Evolutionary conservation across 306 rosid species (phyloP).

Genomic region (Rosa rugosa): DNA sequence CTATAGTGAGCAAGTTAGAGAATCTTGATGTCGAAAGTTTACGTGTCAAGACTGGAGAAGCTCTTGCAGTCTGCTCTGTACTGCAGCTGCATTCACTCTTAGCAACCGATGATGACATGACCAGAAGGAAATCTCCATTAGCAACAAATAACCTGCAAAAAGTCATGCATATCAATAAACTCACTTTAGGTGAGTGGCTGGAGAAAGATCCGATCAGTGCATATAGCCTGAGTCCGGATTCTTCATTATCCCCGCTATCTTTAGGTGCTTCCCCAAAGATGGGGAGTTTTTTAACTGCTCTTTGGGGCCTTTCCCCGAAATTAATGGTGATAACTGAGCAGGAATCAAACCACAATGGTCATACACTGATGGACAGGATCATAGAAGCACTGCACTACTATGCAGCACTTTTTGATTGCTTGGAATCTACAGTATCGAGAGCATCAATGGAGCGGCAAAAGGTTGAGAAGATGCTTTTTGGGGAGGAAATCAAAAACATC

Average conservation of each 20-base stretch:
- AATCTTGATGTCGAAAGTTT: conserved; percentile 66
- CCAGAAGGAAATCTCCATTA: conserved; percentile 48
- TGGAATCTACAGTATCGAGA: conserved; percentile 65
- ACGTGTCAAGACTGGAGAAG: conserved; percentile 81
- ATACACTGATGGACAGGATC: conserved; percentile 63
- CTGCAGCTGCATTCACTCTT: conserved; percentile 79
- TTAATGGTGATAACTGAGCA: conserved; percentile 78
- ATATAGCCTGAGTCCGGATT: conserved; percentile 54
- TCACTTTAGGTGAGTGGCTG: conserved; percentile 67
- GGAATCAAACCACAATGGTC: conserved; percentile 78
- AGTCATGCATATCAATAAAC: conserved; percentile 45
- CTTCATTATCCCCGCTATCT: conserved; percentile 58
- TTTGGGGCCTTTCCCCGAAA: conserved; percentile 62
- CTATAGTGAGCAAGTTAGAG: conserved; percentile 64
- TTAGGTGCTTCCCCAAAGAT: conserved; percentile 67
- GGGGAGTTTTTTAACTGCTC: conserved; percentile 53
- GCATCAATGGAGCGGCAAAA: conserved; percentile 55
- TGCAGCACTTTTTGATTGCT: conserved; percentile 72
- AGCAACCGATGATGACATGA: conserved; percentile 60
- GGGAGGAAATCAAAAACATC: conserved; percentile 79
- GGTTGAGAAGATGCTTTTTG: conserved; percentile 70
- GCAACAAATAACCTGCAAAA: conserved; percentile 45
- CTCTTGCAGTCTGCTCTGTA: conserved; percentile 72
- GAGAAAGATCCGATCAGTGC: conserved; percentile 60
- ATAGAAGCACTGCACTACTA: conserved; percentile 56